Base-by-base conservation (phyloP, 257 asterid genomes). In the Linaria vulgaris region DNA sequence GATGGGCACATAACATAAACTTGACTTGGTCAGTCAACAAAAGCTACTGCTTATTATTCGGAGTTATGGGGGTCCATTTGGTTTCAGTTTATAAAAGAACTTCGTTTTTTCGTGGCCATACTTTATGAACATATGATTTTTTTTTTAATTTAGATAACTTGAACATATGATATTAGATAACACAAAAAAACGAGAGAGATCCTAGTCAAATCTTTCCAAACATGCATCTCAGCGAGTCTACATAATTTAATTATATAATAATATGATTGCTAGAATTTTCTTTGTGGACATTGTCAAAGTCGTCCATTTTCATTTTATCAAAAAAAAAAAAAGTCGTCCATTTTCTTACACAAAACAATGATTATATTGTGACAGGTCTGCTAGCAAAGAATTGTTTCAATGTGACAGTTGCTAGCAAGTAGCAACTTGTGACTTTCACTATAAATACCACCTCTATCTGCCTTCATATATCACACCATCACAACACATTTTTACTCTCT, bases 361-460 rank as follows among this genome's bases (percentile, higher is more conserved):
- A n/a, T n/a, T n/a, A n/a, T n/a, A n/a, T n/a, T n/a, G n/a, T n/a
- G n/a, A n/a, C n/a, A n/a, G n/a, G n/a, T n/a, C n/a, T n/a, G n/a
- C n/a, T n/a, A n/a, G n/a, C n/a, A 37, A 38, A 10, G 49, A 12
- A 60, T 17, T 50, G 5, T 49, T 63, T 51, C 48, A 55, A 22
- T 20, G 34, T 43, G 62, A 41, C 55, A 2, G 9, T 55, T 46
- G 55, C 63, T n/a, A 9, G n/a, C n/a, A n/a, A n/a, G n/a, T n/a
- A n/a, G n/a, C 31, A 19, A 41, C 4, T 12, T 15, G 24, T 41
- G 15, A 41, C 19, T 12, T 54, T 10, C 60, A 39, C 62, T 61
- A 69, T 69, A 69, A 61, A 61, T 69, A 61, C 38, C 62, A 49
- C 4, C 20, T 63, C 27, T 30, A 56, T 30, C 39, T 34, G 20